Evolutionary conservation across 108 stramenopile species (phyloP).

Genomic region (Fragilariopsis cylindrus): DNA sequence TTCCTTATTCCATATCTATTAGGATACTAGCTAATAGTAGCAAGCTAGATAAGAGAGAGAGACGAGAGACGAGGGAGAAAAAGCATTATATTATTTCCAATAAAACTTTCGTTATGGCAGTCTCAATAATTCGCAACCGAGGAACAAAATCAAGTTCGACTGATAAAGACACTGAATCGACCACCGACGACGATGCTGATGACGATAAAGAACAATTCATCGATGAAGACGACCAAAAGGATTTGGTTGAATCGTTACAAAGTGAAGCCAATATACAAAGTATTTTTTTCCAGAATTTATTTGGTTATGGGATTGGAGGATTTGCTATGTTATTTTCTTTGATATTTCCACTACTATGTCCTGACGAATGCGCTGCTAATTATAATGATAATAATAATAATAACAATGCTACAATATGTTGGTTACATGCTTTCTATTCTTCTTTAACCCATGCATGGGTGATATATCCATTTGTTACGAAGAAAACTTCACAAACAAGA

Average conservation of each 20-base stretch:
- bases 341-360: conserved; percentile 29
- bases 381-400: not conserved
- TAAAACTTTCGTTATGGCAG: not conserved
- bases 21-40: too few species aligned
- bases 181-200: conserved; percentile 1
- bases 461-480: conserved; percentile 2
- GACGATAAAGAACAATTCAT: conserved; percentile 3
- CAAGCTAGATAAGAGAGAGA: too few species aligned
- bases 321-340: conserved; percentile 20
- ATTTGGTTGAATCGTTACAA: conserved; percentile 19
- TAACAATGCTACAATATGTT: conserved; percentile 12
- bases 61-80: too few species aligned
- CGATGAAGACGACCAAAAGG: conserved; percentile 36
- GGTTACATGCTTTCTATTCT: conserved; percentile 26
- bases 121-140: not conserved
- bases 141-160: conserved; percentile 29
- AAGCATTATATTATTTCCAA: too few species aligned
- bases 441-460: not conserved
- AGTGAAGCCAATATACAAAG: conserved; percentile 25
- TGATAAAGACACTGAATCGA: not conserved
- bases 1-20: too few species aligned
- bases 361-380: conserved; percentile 29
- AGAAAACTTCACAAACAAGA: not conserved
- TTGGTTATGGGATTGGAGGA: conserved; percentile 23
- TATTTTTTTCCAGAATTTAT: conserved; percentile 23